Conservation (phyloP, 371 early-diverging fungal genomes). For the Apophysomyces variabilis region DNA sequence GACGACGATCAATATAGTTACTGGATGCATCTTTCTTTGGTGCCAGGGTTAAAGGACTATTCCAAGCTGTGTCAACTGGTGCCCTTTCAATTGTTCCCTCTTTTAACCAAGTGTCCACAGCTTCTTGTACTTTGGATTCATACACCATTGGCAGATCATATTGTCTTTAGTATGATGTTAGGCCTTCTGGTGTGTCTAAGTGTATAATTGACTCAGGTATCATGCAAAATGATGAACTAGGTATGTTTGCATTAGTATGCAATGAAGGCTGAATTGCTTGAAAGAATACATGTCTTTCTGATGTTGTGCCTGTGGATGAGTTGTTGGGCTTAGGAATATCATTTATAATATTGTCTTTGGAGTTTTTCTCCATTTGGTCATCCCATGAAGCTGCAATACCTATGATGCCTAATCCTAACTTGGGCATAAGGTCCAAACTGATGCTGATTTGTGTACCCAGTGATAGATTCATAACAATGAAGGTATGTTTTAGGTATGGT, state of each 20-base stretch:
- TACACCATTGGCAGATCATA: too few species aligned
- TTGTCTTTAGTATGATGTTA: too few species aligned
- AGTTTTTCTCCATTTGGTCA: background rate
- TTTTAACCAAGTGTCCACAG: background rate
- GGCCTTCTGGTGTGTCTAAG: constrained; percentile 2
- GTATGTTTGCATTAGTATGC: constrained; percentile 14
- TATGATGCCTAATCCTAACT: constrained; percentile 15
- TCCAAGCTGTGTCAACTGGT: background rate
- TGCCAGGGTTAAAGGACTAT: background rate
- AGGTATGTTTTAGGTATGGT: too few species aligned
- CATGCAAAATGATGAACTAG: constrained; percentile 21
- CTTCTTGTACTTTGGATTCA: background rate
- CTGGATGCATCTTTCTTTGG: background rate
- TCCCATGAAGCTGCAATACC: constrained; percentile 19
- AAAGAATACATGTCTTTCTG: too few species aligned
- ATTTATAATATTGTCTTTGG: too few species aligned
- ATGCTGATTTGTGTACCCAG: constrained; percentile 2
- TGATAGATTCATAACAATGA: too few species aligned
- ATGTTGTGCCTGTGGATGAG: too few species aligned
- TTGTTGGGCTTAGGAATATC: too few species aligned
- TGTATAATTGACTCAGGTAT: constrained; percentile 21
- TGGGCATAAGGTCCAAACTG: constrained; percentile 14
- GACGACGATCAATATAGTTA: too few species aligned
- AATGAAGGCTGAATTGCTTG: constrained; percentile 14
- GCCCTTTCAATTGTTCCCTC: constrained; percentile 9